phyloP scores from a whole-genome alignment of 805 yeast genomes.

The Isabelozyma rhagii region DNA sequence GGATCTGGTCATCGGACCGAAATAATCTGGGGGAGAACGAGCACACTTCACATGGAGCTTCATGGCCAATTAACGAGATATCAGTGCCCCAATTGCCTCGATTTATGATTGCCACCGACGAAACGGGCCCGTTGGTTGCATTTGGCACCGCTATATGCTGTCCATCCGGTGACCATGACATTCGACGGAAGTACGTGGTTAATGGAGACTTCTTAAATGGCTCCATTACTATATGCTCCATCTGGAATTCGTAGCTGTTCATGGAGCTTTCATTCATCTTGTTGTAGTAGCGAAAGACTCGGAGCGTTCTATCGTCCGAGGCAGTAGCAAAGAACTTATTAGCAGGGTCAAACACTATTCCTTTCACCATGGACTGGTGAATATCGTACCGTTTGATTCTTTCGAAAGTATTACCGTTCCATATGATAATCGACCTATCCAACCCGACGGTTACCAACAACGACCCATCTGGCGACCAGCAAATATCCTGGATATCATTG shows the following conservation, averaged over 20 bases:
- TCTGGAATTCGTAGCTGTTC: constrained; percentile 73
- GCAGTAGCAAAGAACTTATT: constrained; percentile 96
- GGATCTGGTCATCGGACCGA: constrained; percentile 21
- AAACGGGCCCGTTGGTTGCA: constrained; percentile 80
- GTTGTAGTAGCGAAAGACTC: constrained; percentile 82
- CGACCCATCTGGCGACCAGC: constrained; percentile 96
- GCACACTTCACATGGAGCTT: constrained; percentile 81
- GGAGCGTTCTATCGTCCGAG: constrained; percentile 89
- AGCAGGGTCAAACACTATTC: constrained; percentile 97
- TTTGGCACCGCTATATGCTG: constrained; percentile 83
- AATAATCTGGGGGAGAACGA: constrained; percentile 70
- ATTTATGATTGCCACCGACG: constrained; percentile 68
- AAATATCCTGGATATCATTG: constrained; percentile 94
- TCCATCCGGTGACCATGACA: constrained; percentile 92
- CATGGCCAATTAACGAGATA: constrained; percentile 75
- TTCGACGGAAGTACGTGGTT: constrained; percentile 82
- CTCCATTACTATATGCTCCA: constrained; percentile 77
- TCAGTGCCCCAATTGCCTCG: constrained; percentile 81
- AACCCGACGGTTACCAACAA: constrained; percentile 91
- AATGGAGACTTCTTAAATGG: constrained; percentile 90
- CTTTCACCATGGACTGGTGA: constrained; percentile 94
- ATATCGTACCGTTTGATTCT: constrained; percentile 84
- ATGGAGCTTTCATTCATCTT: constrained; percentile 44
- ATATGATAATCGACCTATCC: constrained; percentile 86
- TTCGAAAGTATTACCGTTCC: constrained; percentile 93